These are phyloP conservation scores for Leccinum obscurum DNA, from an alignment of 768 basidiomycete species.

Conservation along the genomic window DNA sequence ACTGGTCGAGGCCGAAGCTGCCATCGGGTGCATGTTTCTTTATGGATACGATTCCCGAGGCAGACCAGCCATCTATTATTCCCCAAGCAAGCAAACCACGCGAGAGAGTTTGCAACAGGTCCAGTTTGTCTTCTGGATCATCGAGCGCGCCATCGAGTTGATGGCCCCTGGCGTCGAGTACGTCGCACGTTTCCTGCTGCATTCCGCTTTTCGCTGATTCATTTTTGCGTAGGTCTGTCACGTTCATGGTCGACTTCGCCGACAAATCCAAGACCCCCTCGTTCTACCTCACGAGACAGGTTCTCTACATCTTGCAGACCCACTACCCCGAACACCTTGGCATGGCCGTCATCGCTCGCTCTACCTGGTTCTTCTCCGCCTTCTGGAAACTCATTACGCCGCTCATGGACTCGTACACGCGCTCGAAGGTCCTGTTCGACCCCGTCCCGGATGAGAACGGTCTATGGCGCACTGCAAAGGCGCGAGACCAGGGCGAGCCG, in stretches of 20 bases:
- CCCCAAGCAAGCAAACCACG: conserved; percentile 75
- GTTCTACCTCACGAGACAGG: conserved; percentile 36
- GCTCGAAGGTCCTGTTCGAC: conserved; percentile 74
- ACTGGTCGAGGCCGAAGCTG: conserved; percentile 72
- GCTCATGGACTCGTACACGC: conserved; percentile 81
- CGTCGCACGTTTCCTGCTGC: conserved; percentile 23
- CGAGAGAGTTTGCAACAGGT: conserved; percentile 66
- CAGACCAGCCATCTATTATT: conserved; percentile 70
- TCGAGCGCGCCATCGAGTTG: conserved; percentile 75
- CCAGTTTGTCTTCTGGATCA: conserved; percentile 70
- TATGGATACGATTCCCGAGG: conserved; percentile 73
- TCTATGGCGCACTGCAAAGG: conserved; percentile 27
- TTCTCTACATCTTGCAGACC: conserved; percentile 53
- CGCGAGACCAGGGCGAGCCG: conserved; percentile 16
- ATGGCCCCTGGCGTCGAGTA: conserved; percentile 85
- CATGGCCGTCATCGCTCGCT: conserved; percentile 64
- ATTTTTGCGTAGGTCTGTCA: background rate
- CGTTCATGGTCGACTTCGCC: conserved; percentile 74
- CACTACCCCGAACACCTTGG: background rate
- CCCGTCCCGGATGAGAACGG: conserved; percentile 38
- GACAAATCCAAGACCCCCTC: conserved; percentile 64
- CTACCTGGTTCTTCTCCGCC: conserved; percentile 71
- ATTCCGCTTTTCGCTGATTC: background rate
- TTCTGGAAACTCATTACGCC: conserved; percentile 80
- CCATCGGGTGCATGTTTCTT: conserved; percentile 82